Conservation (phyloP, 495 filamentous ascomycete species). For the Aspergillus homomorphus region DNA sequence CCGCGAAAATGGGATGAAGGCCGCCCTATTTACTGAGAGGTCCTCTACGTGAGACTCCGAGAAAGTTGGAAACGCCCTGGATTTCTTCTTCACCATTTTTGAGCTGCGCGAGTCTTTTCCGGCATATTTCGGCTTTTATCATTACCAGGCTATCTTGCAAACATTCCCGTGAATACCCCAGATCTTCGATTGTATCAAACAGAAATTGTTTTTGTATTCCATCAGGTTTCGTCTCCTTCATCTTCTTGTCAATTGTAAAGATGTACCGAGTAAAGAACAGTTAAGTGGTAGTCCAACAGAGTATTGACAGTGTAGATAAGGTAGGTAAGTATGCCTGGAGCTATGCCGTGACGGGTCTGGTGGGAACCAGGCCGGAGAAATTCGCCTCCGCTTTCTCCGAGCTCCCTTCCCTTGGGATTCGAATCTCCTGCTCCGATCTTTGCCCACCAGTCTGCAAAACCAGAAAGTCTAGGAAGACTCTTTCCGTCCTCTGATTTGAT, state of each 20-base stretch:
- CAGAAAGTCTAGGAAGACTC: not conserved
- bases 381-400: not conserved
- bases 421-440: not conserved
- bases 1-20: constrained; percentile 60
- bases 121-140: not conserved
- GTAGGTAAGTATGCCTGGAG: too few relatives aligned
- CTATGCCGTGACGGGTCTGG: not conserved
- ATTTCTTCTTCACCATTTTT: constrained; percentile 2
- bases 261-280: not conserved
- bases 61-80: not conserved
- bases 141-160: not conserved
- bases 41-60: not conserved
- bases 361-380: too few relatives aligned
- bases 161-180: not conserved
- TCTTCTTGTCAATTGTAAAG: not conserved
- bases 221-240: too few relatives aligned
- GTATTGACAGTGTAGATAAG: too few relatives aligned
- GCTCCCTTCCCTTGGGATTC: too few relatives aligned
- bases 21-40: constrained; percentile 59
- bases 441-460: not conserved
- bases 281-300: too few relatives aligned
- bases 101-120: not conserved
- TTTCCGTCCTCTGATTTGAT: not conserved
- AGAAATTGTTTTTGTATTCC: not conserved
- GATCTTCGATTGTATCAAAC: not conserved